These are phyloP conservation scores for Penicillium waksmanii DNA, from an alignment of 495 filamentous ascomycete genomes.

Conservation along the genomic window DNA sequence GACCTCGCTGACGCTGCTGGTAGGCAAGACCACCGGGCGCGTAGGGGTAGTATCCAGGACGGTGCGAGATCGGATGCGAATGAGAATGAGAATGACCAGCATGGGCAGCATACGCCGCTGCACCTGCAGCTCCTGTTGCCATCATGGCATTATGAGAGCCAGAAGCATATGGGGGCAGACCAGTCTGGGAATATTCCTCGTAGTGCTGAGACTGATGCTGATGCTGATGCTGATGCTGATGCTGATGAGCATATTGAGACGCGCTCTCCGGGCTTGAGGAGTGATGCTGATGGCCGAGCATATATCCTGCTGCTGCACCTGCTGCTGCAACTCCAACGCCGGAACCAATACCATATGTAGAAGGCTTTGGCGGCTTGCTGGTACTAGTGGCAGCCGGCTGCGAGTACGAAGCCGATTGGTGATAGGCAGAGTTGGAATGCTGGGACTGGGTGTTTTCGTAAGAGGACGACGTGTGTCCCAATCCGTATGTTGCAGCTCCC, in stretches of 20 bases:
- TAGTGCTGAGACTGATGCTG: constrained; percentile 29
- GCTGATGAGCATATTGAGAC: constrained; percentile 36
- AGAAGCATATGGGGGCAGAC: constrained; percentile 35
- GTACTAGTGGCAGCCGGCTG: constrained; percentile 21
- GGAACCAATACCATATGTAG: constrained; percentile 32
- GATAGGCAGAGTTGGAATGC: constrained; percentile 11
- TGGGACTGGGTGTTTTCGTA: constrained; percentile 22
- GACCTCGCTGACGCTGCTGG: constrained; percentile 54
- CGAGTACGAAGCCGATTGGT: constrained; percentile 18
- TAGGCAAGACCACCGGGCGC: constrained; percentile 42
- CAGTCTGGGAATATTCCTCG: constrained; percentile 32
- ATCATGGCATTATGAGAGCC: constrained; percentile 45
- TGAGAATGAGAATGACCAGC: constrained; percentile 6
- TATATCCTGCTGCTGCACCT: constrained; percentile 54
- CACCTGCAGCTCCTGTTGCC: constrained; percentile 50
- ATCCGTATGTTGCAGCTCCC: constrained; percentile 33
- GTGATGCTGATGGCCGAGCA: constrained; percentile 47
- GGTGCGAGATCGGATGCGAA: background rate
- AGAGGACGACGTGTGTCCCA: constrained; percentile 24
- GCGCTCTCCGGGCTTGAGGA: constrained; percentile 37
- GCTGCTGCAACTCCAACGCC: constrained; percentile 50
- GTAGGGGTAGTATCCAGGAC: constrained; percentile 29
- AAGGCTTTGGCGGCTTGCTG: constrained; percentile 28
- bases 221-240: constrained; percentile 4
- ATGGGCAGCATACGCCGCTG: constrained; percentile 43